Conservation (phyloP, 257 asterid species). For the Petunia secreta region DNA sequence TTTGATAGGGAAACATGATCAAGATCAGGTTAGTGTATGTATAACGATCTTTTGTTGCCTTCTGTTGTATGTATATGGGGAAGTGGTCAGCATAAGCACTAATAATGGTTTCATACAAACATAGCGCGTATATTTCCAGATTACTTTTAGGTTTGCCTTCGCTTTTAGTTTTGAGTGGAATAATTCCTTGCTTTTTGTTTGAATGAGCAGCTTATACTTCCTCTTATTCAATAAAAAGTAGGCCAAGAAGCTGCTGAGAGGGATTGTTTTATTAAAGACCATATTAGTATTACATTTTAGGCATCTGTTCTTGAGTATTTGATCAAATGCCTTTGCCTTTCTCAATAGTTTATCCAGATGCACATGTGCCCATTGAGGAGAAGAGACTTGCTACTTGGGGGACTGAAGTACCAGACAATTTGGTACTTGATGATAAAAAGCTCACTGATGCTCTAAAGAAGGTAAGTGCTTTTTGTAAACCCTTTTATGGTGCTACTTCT, state of each 20-base stretch:
- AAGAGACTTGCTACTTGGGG: slow-evolving; percentile 86
- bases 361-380: slow-evolving; percentile 59
- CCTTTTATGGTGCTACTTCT: background rate
- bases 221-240: slow-evolving; percentile 82
- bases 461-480: slow-evolving; percentile 40
- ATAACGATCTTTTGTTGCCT: background rate
- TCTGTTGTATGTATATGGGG: background rate
- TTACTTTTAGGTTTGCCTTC: background rate
- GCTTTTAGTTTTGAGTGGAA: background rate
- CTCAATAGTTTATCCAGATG: slow-evolving; percentile 41
- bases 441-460: slow-evolving; percentile 68
- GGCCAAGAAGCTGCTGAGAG: slow-evolving; percentile 84
- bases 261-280: background rate
- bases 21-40: background rate
- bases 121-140: background rate
- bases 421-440: slow-evolving; percentile 65
- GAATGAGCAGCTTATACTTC: slow-evolving; percentile 89
- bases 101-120: background rate
- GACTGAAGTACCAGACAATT: slow-evolving; percentile 77
- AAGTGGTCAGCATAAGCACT: slow-evolving; percentile 4
- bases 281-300: background rate
- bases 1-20: background rate
- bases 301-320: background rate
- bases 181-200: slow-evolving; percentile 46
- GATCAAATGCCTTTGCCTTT: background rate